A percentile compares a stretch with the other conserved stretches of the same genome.
phyloP scores from a whole-genome alignment of 495 filamentous ascomycete species.

The Aspergillus sclerotiicarbonarius region DNA sequence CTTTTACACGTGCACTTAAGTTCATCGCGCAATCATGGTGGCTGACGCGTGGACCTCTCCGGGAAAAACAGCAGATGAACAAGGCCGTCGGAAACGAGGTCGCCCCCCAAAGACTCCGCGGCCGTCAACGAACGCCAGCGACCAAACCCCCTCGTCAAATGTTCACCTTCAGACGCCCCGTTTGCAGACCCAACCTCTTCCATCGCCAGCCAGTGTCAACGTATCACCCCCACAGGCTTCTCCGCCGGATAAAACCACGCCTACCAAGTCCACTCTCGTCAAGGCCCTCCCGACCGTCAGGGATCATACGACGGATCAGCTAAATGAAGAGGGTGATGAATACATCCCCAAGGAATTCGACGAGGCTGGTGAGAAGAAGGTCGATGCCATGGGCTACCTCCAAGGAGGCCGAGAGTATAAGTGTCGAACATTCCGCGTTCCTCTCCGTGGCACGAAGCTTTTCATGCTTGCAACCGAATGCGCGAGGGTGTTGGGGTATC shows the following conservation, averaged over 20 bases:
- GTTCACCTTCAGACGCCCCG: constrained; percentile 73
- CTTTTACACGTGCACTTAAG: not conserved
- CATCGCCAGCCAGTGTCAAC: constrained; percentile 45
- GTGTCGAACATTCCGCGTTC: constrained; percentile 91
- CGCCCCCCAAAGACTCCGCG: constrained; percentile 74
- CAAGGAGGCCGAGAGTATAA: constrained; percentile 83
- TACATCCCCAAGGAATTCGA: constrained; percentile 94
- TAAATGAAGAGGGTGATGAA: constrained; percentile 89
- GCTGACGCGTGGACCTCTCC: constrained; percentile 11
- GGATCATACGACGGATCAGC: constrained; percentile 96
- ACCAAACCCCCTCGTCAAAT: constrained; percentile 51
- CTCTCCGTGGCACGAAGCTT: constrained; percentile 83
- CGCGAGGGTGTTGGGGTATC: constrained; percentile 88
- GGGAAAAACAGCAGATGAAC: constrained; percentile 51
- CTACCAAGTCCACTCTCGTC: constrained; percentile 79
- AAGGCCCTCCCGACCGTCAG: constrained; percentile 95
- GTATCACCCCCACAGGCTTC: constrained; percentile 69
- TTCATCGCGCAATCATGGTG: not conserved
- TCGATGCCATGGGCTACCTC: constrained; percentile 75
- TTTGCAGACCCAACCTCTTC: constrained; percentile 65
- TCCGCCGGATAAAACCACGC: constrained; percentile 75
- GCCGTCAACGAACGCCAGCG: constrained; percentile 36
- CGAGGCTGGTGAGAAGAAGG: constrained; percentile 90
- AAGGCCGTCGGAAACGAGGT: constrained; percentile 80
- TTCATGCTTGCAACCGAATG: constrained; percentile 99